Conservation (phyloP, 495 filamentous ascomycete species). For the Hypoxylon perforatum region DNA sequence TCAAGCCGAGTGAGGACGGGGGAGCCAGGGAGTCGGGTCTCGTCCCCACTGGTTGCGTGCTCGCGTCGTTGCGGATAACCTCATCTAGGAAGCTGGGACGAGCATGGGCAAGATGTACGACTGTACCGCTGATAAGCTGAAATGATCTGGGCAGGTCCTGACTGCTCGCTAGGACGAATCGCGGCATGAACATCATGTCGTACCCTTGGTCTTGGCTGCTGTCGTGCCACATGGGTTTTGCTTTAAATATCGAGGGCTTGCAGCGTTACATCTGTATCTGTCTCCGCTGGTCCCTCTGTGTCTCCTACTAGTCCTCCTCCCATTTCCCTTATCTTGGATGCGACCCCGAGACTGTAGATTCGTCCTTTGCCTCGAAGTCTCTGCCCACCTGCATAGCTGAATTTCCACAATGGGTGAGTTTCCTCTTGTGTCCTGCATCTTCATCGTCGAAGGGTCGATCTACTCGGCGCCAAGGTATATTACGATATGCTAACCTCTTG, state of each 20-base stretch:
- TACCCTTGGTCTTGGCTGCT: conserved; percentile 1
- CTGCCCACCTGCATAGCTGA: conserved; percentile 17
- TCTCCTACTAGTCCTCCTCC: conserved; percentile 11
- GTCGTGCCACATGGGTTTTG: not conserved
- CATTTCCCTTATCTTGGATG: conserved; percentile 31
- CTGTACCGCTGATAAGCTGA: conserved; percentile 35
- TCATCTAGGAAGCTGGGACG: conserved; percentile 33
- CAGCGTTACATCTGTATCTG: conserved; percentile 15
- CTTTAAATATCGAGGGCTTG: not conserved
- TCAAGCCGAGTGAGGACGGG: not conserved
- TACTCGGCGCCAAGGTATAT: not conserved
- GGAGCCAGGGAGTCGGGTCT: conserved; percentile 27
- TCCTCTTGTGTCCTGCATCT: not conserved
- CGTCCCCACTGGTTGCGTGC: conserved; percentile 11
- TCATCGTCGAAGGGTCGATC: not conserved
- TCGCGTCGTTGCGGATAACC: conserved; percentile 22
- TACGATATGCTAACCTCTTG: conserved; percentile 14
- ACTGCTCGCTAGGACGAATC: not conserved
- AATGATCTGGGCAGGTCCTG: conserved; percentile 17
- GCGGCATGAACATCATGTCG: conserved; percentile 10
- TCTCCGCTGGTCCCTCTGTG: conserved; percentile 10
- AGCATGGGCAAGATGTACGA: not conserved
- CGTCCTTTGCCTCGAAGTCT: conserved; percentile 19
- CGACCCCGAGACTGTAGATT: conserved; percentile 19
- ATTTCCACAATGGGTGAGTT: conserved; percentile 34